Evolutionary conservation across 345 rosid species (phyloP), one percentile per base, ranked within the genome.

Genomic region (Passiflora organensis): DNA sequence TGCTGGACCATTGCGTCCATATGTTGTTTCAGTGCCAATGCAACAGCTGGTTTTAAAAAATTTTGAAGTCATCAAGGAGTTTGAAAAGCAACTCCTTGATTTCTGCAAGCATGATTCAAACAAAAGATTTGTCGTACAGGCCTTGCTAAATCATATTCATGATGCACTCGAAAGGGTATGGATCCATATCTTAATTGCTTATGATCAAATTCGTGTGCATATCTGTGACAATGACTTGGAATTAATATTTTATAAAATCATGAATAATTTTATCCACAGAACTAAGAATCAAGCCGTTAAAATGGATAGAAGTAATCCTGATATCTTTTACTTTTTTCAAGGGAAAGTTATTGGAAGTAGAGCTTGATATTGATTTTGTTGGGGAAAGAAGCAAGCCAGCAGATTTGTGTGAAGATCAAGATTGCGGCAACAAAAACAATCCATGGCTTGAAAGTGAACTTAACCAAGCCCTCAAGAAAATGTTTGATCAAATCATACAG

Each of bases 281-380:
- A 28, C 3, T 28, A 28, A 2, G 34, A 28, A 28, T 28, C 34
- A 8, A 28, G 8, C 34, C 34, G 8, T 28, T 3, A 11, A n/a
- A 36, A 22, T 49, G 57, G 39, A 22, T 77, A 82, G 71, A 0
- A 43, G 5, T 13, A 24, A 20, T 23, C 19, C 5, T 2, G 15
- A 12, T 10, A 17, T 20, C 67, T 51, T 14, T 15, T 16, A 44
- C 16, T 13, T 24, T 15, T 55, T 59, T 78, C 53, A 81, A 91
- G 96, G 88, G 86, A 0, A 81, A 84, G 65, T 47, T 53, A 63
- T 71, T 88, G 58, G 78, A 76, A 51, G 76, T 78, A 44, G 71
- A 77, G 34, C 73, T 85, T 51, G 70, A 73, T 46, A 20, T 64
- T 59, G 53, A 28, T 28, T 28, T 60, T 41, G 41, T 69, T 13